A percentile compares a stretch with the other conserved stretches of the same genome.
Evolutionary conservation across 116 monocot genomes (phyloP).

Genomic region (Trichopus zeylanicus): DNA sequence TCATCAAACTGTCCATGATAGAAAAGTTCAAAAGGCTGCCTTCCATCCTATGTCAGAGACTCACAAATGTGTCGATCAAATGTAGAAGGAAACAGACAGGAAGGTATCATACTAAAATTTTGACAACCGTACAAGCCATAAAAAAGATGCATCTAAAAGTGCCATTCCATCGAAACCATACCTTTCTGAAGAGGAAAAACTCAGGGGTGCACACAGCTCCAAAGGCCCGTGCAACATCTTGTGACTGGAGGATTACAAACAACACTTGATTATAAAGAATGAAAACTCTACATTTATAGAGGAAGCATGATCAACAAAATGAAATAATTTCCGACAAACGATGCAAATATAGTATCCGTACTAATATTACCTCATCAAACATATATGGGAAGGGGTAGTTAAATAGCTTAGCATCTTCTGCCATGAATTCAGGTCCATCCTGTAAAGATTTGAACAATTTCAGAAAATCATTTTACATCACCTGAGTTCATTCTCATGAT

Average conservation of each 20-base stretch:
- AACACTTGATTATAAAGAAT: neutral
- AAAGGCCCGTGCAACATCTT: conserved; percentile 87
- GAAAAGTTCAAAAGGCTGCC: conserved; percentile 79
- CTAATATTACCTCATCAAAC: conserved; percentile 63
- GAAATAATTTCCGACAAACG: neutral
- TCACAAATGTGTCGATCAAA: too few species aligned
- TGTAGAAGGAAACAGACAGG: too few species aligned
- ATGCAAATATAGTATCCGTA: neutral
- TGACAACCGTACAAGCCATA: too few species aligned
- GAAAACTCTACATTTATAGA: too few species aligned
- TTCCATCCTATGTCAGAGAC: conserved; percentile 89
- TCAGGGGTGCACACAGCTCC: conserved; percentile 97
- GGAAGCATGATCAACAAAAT: too few species aligned
- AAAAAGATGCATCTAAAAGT: too few species aligned
- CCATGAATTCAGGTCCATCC: conserved; percentile 97
- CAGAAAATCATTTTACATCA: too few species aligned
- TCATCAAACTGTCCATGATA: conserved; percentile 96
- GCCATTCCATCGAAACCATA: too few species aligned
- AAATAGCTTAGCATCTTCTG: conserved; percentile 79
- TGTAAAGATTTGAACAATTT: conserved; percentile 24
- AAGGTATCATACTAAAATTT: neutral
- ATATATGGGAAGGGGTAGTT: conserved; percentile 90
- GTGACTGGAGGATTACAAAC: conserved; percentile 43
- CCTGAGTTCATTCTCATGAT: neutral
- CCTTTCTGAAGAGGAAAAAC: conserved; percentile 97